These are phyloP conservation scores for Hypoxylon sp. DNA, from an alignment of 2,329 filamentous ascomycete species.

Conservation along the genomic window DNA sequence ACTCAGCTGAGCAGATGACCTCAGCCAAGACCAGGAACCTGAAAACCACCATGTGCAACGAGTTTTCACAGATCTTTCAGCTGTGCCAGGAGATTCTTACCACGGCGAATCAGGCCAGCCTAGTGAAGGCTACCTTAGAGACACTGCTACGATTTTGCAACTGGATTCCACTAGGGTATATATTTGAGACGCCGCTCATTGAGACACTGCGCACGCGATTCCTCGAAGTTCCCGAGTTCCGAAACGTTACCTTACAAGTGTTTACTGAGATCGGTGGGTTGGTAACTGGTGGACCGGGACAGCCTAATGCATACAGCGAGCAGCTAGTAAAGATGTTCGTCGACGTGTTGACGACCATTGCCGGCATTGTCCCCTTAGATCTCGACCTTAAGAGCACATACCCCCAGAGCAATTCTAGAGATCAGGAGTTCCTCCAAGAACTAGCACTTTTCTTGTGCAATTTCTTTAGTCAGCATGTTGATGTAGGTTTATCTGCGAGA, in stretches of 20 bases:
- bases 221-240: slow-evolving; percentile 92
- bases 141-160: slow-evolving; percentile 97
- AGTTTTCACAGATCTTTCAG: slow-evolving; percentile 98
- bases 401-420: slow-evolving; percentile 88
- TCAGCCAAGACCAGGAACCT: slow-evolving; percentile 95
- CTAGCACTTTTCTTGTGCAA: slow-evolving; percentile 95
- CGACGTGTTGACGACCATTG: slow-evolving; percentile 91
- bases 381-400: slow-evolving; percentile 94
- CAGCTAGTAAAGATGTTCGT: slow-evolving; percentile 99
- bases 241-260: slow-evolving; percentile 96
- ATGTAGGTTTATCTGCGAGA: slow-evolving; percentile 65
- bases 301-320: slow-evolving; percentile 86
- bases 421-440: slow-evolving; percentile 98
- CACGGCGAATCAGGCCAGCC: slow-evolving; percentile 86
- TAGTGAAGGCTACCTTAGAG: slow-evolving; percentile 97
- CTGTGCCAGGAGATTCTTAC: slow-evolving; percentile 96
- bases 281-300: slow-evolving; percentile 81
- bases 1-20: slow-evolving; percentile 99
- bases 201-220: slow-evolving; percentile 94
- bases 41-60: slow-evolving; percentile 98
- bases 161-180: slow-evolving; percentile 98
- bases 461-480: slow-evolving; percentile 94
- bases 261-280: slow-evolving; percentile 97
- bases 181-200: slow-evolving; percentile 97
- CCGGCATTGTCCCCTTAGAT: slow-evolving; percentile 90